Percentiles rank a stretch among this genome's conserved stretches.
phyloP scores from a whole-genome alignment of 2,329 filamentous ascomycete genomes.

The Chrysoporthe austroafricana region DNA sequence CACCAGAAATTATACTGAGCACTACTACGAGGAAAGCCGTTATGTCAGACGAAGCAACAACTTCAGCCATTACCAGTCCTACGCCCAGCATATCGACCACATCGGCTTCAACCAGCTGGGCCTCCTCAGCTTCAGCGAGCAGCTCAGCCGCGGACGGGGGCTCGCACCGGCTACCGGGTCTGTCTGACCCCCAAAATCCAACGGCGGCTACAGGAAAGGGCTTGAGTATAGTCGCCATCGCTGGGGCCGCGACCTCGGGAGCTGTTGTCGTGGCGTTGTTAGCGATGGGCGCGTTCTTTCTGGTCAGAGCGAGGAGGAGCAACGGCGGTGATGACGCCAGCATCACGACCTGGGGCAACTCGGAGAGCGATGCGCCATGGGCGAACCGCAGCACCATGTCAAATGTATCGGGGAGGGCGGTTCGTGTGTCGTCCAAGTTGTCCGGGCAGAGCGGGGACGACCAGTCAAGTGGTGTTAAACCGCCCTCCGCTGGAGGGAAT shows the following conservation, averaged over 20 bases:
- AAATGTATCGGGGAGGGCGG: background rate
- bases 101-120: background rate
- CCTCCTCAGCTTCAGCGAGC: background rate
- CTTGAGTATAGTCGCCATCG: background rate
- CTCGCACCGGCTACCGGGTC: background rate
- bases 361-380: slow-evolving; percentile 10
- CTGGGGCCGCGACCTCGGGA: background rate
- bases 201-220: background rate
- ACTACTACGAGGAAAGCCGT: background rate
- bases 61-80: background rate
- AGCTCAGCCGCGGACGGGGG: background rate
- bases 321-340: background rate
- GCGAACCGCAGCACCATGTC: slow-evolving; percentile 2
- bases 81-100: background rate
- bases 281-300: background rate
- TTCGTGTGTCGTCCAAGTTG: background rate
- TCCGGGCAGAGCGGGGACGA: background rate
- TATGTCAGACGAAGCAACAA: background rate
- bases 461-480: background rate
- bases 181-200: background rate
- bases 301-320: background rate
- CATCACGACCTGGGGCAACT: slow-evolving; percentile 11
- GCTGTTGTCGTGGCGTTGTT: background rate
- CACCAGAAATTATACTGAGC: background rate
- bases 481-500: background rate